These are phyloP conservation scores for Fusarium duplospermum DNA, from an alignment of 2,329 filamentous ascomycete genomes.

Conservation along the genomic window DNA sequence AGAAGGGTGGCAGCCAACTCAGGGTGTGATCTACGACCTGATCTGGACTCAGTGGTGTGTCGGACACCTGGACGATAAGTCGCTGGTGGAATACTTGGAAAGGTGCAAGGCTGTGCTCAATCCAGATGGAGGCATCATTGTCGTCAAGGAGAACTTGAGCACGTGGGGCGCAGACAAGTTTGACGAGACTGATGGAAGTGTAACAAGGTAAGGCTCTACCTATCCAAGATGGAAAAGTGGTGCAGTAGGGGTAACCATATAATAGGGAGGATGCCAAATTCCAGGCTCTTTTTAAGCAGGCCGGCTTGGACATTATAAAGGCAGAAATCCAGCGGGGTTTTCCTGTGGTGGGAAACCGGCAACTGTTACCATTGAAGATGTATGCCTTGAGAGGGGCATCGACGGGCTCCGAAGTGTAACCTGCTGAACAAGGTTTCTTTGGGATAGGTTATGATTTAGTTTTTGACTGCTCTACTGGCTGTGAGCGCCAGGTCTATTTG, in stretches of 20 bases:
- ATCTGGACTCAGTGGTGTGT: conserved; percentile 94
- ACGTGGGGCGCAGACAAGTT: conserved; percentile 72
- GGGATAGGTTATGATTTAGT: neutral
- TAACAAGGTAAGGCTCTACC: conserved; percentile 67
- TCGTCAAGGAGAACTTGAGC: conserved; percentile 76
- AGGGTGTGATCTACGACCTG: conserved; percentile 72
- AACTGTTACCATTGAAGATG: neutral
- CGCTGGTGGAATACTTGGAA: conserved; percentile 74
- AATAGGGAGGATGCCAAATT: neutral
- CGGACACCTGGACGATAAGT: conserved; percentile 79
- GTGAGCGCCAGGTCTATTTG: neutral
- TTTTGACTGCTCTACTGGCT: neutral
- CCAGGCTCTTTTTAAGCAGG: neutral
- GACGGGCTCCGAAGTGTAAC: neutral
- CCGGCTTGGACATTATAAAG: neutral
- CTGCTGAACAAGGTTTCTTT: neutral
- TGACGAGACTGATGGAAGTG: conserved; percentile 79
- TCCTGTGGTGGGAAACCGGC: neutral
- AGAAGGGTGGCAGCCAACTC: conserved; percentile 44
- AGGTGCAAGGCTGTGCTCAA: conserved; percentile 62
- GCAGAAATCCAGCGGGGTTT: neutral
- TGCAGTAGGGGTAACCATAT: neutral
- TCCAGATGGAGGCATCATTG: conserved; percentile 43
- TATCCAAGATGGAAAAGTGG: no score
- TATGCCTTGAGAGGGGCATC: neutral